A percentile compares a stretch with the other conserved stretches of the same genome.
phyloP scores from a whole-genome alignment of 768 basidiomycete genomes.

The Macrolepiota fuliginosa region DNA sequence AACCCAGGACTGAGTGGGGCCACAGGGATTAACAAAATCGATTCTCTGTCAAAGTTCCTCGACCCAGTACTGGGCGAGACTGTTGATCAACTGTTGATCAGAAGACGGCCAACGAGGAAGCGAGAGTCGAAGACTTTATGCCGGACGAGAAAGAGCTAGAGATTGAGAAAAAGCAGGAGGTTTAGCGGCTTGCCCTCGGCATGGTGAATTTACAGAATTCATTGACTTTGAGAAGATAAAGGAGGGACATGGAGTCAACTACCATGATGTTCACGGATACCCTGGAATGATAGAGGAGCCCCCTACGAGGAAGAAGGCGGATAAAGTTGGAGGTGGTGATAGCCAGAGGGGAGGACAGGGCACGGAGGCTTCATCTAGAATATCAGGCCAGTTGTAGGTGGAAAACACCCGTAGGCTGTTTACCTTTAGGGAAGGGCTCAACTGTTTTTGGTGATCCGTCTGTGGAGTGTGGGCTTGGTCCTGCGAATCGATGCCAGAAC shows the following conservation, averaged over 20 bases:
- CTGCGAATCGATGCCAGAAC: too few relatives aligned
- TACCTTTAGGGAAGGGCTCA: too few relatives aligned
- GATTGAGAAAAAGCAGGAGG: slow-evolving; percentile 49
- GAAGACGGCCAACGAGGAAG: slow-evolving; percentile 35
- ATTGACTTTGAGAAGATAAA: slow-evolving; percentile 51
- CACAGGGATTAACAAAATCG: slow-evolving; percentile 68
- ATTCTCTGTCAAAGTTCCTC: slow-evolving; percentile 71
- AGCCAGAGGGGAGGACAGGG: background rate
- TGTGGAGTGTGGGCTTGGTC: too few relatives aligned
- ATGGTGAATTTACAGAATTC: slow-evolving; percentile 47
- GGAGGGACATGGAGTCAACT: slow-evolving; percentile 39
- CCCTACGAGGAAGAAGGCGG: slow-evolving; percentile 28
- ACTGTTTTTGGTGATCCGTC: too few relatives aligned
- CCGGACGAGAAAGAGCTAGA: slow-evolving; percentile 40
- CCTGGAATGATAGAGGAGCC: slow-evolving; percentile 39
- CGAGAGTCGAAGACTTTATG: slow-evolving; percentile 39
- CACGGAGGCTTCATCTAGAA: background rate
- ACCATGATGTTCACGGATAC: slow-evolving; percentile 41
- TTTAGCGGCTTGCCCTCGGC: slow-evolving; percentile 47
- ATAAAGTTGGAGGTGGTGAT: background rate
- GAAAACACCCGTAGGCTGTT: background rate
- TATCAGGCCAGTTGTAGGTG: background rate
- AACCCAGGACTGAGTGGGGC: background rate
- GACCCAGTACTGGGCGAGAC: slow-evolving; percentile 67
- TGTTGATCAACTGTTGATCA: too few relatives aligned